These are phyloP conservation scores for Ephemerocybe angulata DNA, from an alignment of 768 basidiomycete genomes.

Conservation along the genomic window DNA sequence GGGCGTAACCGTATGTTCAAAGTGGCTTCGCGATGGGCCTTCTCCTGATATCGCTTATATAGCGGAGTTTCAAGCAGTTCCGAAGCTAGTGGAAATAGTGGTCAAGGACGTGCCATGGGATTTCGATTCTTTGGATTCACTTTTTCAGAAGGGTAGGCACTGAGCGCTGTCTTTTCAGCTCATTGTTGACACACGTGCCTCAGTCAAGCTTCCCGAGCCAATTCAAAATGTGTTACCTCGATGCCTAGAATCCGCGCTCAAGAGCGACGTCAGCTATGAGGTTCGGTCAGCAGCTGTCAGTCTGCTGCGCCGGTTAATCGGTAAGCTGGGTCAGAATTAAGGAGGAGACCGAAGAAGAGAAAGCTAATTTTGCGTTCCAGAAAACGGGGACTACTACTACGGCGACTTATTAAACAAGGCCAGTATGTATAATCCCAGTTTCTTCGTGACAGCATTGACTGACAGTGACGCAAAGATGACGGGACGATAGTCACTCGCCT, in stretches of 20 bases:
- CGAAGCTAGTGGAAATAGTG: not conserved
- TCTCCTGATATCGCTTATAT: not conserved
- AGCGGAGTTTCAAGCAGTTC: not conserved
- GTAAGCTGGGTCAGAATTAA: too few relatives aligned
- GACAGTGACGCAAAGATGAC: too few relatives aligned
- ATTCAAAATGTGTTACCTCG: not conserved
- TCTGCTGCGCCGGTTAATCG: too few relatives aligned
- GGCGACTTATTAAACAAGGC: too few relatives aligned
- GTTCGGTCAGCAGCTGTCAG: not conserved
- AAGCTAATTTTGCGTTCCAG: too few relatives aligned
- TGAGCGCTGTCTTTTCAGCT: not conserved
- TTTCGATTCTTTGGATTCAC: not conserved
- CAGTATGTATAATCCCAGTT: too few relatives aligned
- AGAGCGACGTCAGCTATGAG: not conserved
- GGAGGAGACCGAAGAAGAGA: too few relatives aligned
- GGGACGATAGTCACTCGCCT: not conserved
- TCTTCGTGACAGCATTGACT: too few relatives aligned
- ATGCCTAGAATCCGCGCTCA: not conserved
- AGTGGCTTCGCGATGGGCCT: not conserved
- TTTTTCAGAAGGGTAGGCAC: not conserved
- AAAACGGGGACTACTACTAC: too few relatives aligned
- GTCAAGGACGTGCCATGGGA: not conserved
- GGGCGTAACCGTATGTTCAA: not conserved
- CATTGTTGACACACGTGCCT: not conserved
- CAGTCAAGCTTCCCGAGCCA: not conserved